Evolutionary conservation across 2,329 filamentous ascomycete species (phyloP), one percentile per base, ranked within the genome.

Genomic region (Chaetomium olivaceum): DNA sequence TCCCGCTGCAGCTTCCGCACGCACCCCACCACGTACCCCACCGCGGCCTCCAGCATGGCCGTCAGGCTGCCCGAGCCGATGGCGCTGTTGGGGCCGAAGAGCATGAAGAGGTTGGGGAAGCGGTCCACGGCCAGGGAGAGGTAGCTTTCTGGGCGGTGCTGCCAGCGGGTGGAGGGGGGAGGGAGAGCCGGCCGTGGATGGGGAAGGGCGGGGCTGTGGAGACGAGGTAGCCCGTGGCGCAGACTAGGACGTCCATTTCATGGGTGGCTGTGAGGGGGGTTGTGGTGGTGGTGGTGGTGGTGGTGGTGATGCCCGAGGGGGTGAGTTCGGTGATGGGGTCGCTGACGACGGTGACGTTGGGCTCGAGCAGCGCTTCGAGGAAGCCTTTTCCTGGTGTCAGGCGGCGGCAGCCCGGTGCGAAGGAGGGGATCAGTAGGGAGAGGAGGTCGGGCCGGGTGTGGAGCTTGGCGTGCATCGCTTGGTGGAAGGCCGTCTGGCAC

Each of bases 31-130:
- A 84, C 76, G 68, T 83, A 82, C 67, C 85, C 83, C 48, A 76
- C 80, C 69, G 80, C 80, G 74, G 77, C 74, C 70, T 84, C 82
- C 61, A 83, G 76, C 54, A 83, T 81, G 61, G 76, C 76, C 52
- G 78, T 80, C 58, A 84, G 74, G 39, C 77, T 80, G 7, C 82
- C 82, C 55, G 79, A 78, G 23, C 82, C 82, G 64, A 83, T 79
- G 50, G 77, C 77, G 23, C 76, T 78, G 72, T 83, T 84, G 48
- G 82, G 82, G 0, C 82, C 82, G 54, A 81, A 77, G 72, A 82
- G 77, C 71, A 83, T 77, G 52, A 84, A 76, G 66, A 79, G 77
- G 74, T 84, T 85, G 4, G 82, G 82, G 69, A 84, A 83, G 4
- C 75, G 73, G 69, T 82, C 80, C 46, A 80, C 77, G 21, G 79